These are phyloP conservation scores for Penicillium sp. DNA, from an alignment of 2,329 filamentous ascomycete species.

Conservation along the genomic window DNA sequence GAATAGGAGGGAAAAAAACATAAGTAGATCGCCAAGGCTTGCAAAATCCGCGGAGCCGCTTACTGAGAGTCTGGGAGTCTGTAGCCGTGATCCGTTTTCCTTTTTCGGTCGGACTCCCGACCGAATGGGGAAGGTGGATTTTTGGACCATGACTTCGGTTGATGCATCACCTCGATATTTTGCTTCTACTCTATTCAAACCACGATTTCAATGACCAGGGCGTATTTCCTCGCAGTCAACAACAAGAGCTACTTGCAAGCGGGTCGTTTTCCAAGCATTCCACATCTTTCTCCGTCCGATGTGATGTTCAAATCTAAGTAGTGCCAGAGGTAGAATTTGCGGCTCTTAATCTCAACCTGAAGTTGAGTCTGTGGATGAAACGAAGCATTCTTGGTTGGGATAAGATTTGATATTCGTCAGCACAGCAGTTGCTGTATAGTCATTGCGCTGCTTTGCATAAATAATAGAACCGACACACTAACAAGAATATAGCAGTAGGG, in stretches of 20 bases:
- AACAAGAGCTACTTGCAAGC: not conserved
- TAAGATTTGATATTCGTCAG: not conserved
- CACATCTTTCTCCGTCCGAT: not conserved
- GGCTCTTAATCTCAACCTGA: not conserved
- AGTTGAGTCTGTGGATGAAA: too few relatives aligned
- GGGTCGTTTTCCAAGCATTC: not conserved
- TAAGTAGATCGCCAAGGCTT: not conserved
- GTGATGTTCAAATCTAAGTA: not conserved
- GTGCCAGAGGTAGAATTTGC: not conserved
- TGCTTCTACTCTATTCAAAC: not conserved
- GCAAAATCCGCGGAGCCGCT: not conserved
- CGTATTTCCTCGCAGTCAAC: not conserved
- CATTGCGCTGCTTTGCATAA: not conserved
- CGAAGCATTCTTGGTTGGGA: not conserved
- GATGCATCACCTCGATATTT: not conserved
- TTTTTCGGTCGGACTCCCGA: conserved; percentile 14
- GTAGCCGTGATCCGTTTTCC: not conserved
- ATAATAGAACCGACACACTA: not conserved
- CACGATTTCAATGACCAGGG: not conserved
- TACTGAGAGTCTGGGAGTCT: not conserved
- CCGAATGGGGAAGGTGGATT: not conserved
- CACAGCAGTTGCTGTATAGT: not conserved
- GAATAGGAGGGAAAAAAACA: not conserved
- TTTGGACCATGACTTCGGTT: not conserved
- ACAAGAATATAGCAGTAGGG: conserved; percentile 4